A percentile compares a stretch with the other conserved stretches of the same genome.
These are phyloP conservation scores for Amauroascus verrucosus DNA, from an alignment of 2,329 filamentous ascomycete species.

Conservation along the genomic window DNA sequence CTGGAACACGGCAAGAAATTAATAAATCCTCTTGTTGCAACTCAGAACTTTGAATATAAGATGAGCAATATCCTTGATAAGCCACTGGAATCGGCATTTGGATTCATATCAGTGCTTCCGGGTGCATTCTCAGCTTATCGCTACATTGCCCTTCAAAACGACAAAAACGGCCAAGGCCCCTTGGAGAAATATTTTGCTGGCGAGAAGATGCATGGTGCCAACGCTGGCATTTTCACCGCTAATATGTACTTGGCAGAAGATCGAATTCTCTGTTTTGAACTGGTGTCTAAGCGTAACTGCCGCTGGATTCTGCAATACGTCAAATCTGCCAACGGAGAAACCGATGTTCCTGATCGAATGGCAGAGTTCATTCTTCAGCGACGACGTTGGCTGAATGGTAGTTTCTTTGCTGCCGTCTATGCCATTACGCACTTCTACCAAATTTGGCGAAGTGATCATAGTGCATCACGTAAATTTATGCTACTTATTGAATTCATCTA, in stretches of 20 bases:
- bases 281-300: slow-evolving; percentile 94
- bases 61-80: slow-evolving; percentile 99
- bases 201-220: slow-evolving; percentile 87
- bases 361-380: slow-evolving; percentile 92
- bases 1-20: slow-evolving; percentile 76
- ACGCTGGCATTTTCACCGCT: slow-evolving; percentile 91
- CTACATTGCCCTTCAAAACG: slow-evolving; percentile 88
- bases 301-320: slow-evolving; percentile 97
- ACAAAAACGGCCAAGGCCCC: slow-evolving; percentile 86
- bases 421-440: slow-evolving; percentile 91
- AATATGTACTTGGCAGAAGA: slow-evolving; percentile 54
- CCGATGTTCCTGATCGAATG: slow-evolving; percentile 88
- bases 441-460: slow-evolving; percentile 89
- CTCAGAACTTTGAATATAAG: slow-evolving; percentile 99
- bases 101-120: slow-evolving; percentile 92
- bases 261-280: slow-evolving; percentile 53
- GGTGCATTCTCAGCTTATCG: slow-evolving; percentile 98
- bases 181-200: slow-evolving; percentile 95
- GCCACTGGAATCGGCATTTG: slow-evolving; percentile 91
- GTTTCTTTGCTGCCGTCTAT: slow-evolving; percentile 96
- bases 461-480: slow-evolving; percentile 72
- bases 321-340: slow-evolving; percentile 93
- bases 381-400: slow-evolving; percentile 93
- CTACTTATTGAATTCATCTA: slow-evolving; percentile 90
- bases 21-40: slow-evolving; percentile 84